phyloP scores from a whole-genome alignment of 2,329 filamentous ascomycete species.

The Epichloe festucae region DNA sequence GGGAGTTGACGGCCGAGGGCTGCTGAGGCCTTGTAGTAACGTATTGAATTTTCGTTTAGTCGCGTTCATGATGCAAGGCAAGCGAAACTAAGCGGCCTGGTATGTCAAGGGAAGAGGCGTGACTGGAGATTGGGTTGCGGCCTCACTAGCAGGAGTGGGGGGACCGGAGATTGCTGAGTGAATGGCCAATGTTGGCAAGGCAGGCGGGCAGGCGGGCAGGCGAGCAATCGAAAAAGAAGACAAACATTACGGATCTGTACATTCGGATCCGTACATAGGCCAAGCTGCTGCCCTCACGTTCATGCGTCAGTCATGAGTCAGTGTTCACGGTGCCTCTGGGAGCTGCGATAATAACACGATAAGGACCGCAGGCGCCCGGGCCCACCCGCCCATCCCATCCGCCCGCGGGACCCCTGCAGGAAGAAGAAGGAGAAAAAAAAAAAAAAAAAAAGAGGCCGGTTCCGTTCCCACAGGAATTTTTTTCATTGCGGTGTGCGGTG shows the following conservation, averaged over 20 bases:
- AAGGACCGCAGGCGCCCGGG: background rate
- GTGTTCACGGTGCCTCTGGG: too few relatives aligned
- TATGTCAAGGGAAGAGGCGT: background rate
- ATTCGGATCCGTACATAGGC: too few relatives aligned
- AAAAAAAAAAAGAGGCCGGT: background rate
- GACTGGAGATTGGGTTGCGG: background rate
- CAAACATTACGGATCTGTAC: too few relatives aligned
- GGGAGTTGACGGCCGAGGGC: conserved; percentile 13
- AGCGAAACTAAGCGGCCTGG: background rate
- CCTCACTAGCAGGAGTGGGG: background rate
- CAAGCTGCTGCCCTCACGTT: too few relatives aligned
- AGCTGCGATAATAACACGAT: conserved; percentile 9
- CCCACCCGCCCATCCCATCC: background rate
- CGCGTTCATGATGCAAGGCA: conserved; percentile 44
- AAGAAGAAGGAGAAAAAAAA: background rate
- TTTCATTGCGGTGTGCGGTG: background rate
- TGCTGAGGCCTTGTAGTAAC: conserved; percentile 54
- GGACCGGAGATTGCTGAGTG: conserved; percentile 1
- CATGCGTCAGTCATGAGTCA: too few relatives aligned
- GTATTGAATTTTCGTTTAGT: conserved; percentile 78
- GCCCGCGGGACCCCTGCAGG: background rate
- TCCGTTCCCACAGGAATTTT: conserved; percentile 6
- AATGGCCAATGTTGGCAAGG: background rate
- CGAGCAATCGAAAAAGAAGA: background rate
- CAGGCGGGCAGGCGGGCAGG: too few relatives aligned